Percentiles rank a stretch among this genome's conserved stretches.
These are phyloP conservation scores for Sequoia sempervirens DNA, from an alignment of 75 land plant genomes.

Conservation along the genomic window DNA sequence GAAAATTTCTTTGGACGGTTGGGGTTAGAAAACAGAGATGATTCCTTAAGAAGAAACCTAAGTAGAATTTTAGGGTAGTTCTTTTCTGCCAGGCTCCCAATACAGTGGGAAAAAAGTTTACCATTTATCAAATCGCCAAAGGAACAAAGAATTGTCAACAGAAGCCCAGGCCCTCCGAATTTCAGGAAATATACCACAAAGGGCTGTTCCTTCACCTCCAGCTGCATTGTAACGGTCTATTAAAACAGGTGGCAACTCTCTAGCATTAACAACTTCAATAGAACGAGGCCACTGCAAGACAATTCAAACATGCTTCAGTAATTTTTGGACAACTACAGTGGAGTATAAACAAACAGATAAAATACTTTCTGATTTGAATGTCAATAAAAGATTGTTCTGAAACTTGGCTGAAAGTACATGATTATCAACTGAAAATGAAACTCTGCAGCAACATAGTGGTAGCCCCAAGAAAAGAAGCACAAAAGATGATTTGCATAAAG, in stretches of 20 bases:
- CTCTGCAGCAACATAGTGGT: neutral
- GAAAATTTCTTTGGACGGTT: neutral
- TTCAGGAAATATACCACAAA: slow-evolving; percentile 96
- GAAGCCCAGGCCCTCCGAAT: slow-evolving; percentile 99
- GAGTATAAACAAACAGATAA: neutral
- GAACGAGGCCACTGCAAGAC: slow-evolving; percentile 92
- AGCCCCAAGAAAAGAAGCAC: neutral
- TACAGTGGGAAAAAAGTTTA: slow-evolving; percentile 15
- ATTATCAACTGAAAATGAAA: neutral
- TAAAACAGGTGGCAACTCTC: slow-evolving; percentile 84
- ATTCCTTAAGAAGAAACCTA: neutral
- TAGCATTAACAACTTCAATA: slow-evolving; percentile 72
- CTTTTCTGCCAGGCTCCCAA: neutral
- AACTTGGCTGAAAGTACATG: neutral
- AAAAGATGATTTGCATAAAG: neutral
- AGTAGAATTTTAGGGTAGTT: neutral
- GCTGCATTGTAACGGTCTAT: slow-evolving; percentile 93
- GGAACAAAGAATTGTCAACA: slow-evolving; percentile 93
- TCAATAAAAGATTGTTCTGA: neutral
- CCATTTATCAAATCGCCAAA: slow-evolving; percentile 99
- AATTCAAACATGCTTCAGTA: slow-evolving; percentile 5
- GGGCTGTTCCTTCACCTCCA: slow-evolving; percentile 95
- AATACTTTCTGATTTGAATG: neutral
- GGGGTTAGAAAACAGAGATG: neutral
- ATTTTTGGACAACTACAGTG: neutral